These are phyloP conservation scores for Chaetomium cochliodes DNA, from an alignment of 495 filamentous ascomycete species.

Conservation along the genomic window DNA sequence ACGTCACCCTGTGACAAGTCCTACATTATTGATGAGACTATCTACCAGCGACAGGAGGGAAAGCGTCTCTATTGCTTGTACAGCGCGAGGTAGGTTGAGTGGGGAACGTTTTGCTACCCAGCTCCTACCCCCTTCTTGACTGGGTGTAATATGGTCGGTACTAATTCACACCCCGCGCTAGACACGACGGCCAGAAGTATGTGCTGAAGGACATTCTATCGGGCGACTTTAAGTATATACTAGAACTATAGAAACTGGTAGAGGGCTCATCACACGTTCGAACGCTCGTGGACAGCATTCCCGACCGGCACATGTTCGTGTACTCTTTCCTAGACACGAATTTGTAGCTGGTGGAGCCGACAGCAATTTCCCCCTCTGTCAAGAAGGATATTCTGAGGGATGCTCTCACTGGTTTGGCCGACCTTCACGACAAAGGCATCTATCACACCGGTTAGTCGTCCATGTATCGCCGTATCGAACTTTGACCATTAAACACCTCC, in stretches of 20 bases:
- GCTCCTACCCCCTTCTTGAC: background rate
- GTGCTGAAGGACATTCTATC: conserved; percentile 13
- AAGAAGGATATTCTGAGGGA: conserved; percentile 13
- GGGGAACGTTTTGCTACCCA: background rate
- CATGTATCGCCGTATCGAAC: background rate
- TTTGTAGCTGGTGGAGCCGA: conserved; percentile 4
- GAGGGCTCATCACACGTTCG: conserved; percentile 10
- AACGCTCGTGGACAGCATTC: conserved; percentile 14
- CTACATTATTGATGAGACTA: conserved; percentile 12
- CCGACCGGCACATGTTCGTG: conserved; percentile 12
- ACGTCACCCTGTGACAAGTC: conserved; percentile 6
- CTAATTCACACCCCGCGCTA: conserved; percentile 9
- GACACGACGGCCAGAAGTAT: conserved; percentile 13
- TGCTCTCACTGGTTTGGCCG: conserved; percentile 11
- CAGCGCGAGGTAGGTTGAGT: conserved; percentile 14
- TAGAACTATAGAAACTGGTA: conserved; percentile 9
- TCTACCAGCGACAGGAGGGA: conserved; percentile 11
- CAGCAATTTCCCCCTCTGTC: conserved; percentile 1
- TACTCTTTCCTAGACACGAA: conserved; percentile 14
- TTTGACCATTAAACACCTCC: conserved; percentile 4
- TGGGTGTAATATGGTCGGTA: background rate
- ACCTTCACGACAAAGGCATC: conserved; percentile 14
- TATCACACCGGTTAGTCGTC: conserved; percentile 12
- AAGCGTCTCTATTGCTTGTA: conserved; percentile 11
- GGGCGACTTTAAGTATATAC: conserved; percentile 12